These are phyloP conservation scores for Venturia effusa DNA, from an alignment of 2,329 filamentous ascomycete genomes.

Conservation along the genomic window DNA sequence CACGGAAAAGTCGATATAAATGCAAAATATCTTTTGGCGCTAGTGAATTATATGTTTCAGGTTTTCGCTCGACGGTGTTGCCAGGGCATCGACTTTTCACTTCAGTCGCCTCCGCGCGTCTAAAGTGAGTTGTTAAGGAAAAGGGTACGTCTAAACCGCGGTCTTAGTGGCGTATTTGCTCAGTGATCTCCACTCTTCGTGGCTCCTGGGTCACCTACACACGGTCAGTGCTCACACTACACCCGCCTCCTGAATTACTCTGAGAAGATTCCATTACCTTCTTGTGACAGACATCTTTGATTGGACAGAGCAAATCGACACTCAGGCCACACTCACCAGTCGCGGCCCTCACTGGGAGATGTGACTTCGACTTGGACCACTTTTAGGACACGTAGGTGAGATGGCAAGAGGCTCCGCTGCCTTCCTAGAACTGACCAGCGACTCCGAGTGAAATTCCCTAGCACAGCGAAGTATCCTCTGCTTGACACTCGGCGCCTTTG, in stretches of 20 bases:
- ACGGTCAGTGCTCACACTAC: not conserved
- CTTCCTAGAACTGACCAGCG: not conserved
- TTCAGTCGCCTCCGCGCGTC: not conserved
- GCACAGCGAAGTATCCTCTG: not conserved
- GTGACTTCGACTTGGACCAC: not conserved
- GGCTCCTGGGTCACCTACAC: not conserved
- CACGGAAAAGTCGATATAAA: not conserved
- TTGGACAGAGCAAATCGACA: not conserved
- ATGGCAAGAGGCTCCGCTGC: not conserved
- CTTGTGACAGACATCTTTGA: not conserved
- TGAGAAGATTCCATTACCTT: not conserved
- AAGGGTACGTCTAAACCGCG: not conserved
- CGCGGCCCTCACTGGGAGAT: not conserved
- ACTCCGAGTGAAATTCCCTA: not conserved
- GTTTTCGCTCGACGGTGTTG: not conserved
- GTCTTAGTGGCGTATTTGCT: not conserved
- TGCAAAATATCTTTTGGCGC: not conserved
- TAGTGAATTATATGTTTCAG: conserved; percentile 6
- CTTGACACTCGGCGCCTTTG: not conserved
- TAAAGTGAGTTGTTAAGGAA: not conserved
- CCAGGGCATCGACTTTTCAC: not conserved
- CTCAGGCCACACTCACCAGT: not conserved
- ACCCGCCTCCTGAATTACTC: no score
- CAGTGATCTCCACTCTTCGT: not conserved
- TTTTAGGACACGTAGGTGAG: not conserved